Percentiles rank a stretch among this genome's conserved stretches.
These are phyloP conservation scores for Auriscalpium microsporum DNA, from an alignment of 768 basidiomycete genomes.

Conservation along the genomic window DNA sequence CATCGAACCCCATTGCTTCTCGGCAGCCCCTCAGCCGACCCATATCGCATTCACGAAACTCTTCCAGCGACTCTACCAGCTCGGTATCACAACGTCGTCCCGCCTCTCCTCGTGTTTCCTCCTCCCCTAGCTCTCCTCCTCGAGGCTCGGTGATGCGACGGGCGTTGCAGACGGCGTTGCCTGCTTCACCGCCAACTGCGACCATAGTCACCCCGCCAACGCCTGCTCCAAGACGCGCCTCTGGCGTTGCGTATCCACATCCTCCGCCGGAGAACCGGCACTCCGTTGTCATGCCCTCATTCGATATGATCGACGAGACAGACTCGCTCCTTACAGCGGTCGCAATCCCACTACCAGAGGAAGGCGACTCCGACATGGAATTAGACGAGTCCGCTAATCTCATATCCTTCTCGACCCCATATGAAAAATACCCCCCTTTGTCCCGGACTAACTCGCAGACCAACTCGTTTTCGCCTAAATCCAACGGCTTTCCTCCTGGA, in stretches of 20 bases:
- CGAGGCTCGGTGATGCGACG: slow-evolving; percentile 21
- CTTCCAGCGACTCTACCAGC: slow-evolving; percentile 10
- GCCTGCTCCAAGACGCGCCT: slow-evolving; percentile 13
- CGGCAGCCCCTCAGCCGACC: slow-evolving; percentile 10
- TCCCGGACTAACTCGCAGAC: slow-evolving; percentile 29
- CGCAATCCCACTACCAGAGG: slow-evolving; percentile 65
- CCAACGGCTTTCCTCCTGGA: slow-evolving; percentile 32
- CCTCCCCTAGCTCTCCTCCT: slow-evolving; percentile 17
- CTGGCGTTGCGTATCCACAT: slow-evolving; percentile 1
- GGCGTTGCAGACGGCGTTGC: slow-evolving; percentile 26
- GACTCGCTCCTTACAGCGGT: slow-evolving; percentile 54
- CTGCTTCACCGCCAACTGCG: slow-evolving; percentile 22
- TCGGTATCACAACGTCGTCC: slow-evolving; percentile 7
- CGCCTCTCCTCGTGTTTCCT: slow-evolving; percentile 14
- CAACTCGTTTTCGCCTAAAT: slow-evolving; percentile 47
- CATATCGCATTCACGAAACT: slow-evolving; percentile 12
- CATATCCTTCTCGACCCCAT: slow-evolving; percentile 67
- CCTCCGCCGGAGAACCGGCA: background rate
- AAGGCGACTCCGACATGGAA: slow-evolving; percentile 62
- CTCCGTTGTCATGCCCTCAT: slow-evolving; percentile 26
- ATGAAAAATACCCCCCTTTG: slow-evolving; percentile 37
- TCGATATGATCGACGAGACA: slow-evolving; percentile 34
- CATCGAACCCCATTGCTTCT: slow-evolving; percentile 12
- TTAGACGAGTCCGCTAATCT: slow-evolving; percentile 45
- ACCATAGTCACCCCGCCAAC: slow-evolving; percentile 9